A percentile compares a stretch with the other conserved stretches of the same genome.
These are phyloP conservation scores for Boechera retrofracta DNA, from an alignment of 345 rosid genomes.

Conservation along the genomic window DNA sequence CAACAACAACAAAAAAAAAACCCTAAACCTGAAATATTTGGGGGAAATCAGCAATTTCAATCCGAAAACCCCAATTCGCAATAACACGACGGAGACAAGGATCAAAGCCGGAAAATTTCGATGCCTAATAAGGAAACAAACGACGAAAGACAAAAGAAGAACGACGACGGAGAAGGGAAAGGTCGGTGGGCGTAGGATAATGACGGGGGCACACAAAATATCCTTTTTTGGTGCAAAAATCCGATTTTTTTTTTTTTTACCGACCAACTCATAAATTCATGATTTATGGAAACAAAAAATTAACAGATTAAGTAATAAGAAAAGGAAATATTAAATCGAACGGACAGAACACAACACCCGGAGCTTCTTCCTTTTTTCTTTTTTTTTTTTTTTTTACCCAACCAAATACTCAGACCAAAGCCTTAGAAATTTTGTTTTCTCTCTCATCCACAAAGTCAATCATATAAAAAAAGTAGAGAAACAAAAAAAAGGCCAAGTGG, in stretches of 20 bases:
- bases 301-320: neutral
- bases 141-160: slow-evolving; percentile 19
- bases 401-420: slow-evolving; percentile 14
- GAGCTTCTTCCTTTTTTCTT: neutral
- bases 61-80: slow-evolving; percentile 10
- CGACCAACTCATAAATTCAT: neutral
- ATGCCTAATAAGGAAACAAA: slow-evolving; percentile 4
- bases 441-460: slow-evolving; percentile 15
- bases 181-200: slow-evolving; percentile 39
- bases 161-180: slow-evolving; percentile 39
- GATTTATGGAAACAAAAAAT: slow-evolving; percentile 1
- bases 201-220: slow-evolving; percentile 32
- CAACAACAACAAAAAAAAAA: neutral
- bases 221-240: slow-evolving; percentile 30
- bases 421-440: neutral
- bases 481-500: neutral
- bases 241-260: slow-evolving; percentile 3
- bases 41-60: slow-evolving; percentile 23
- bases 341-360: slow-evolving; percentile 34
- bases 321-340: neutral
- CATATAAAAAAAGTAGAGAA: neutral
- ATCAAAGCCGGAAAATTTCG: neutral
- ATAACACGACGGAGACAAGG: slow-evolving; percentile 4
- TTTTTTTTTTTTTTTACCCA: neutral
- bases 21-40: slow-evolving; percentile 41